Evolutionary conservation across 2,329 filamentous ascomycete species (phyloP).

Genomic region (Fusarium camptoceras): DNA sequence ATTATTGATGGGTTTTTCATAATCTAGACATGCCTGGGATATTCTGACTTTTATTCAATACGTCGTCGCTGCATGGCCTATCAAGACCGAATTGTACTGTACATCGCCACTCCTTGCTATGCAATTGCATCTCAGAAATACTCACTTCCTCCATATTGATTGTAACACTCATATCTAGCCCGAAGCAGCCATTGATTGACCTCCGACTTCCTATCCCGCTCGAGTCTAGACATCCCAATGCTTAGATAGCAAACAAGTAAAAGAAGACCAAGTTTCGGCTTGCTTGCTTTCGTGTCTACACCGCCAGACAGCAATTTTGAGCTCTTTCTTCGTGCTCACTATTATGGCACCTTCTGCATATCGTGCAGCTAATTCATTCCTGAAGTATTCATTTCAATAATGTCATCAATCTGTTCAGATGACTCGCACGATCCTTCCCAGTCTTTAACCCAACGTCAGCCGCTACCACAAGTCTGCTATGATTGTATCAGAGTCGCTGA

Average conservation of each 20-base stretch:
- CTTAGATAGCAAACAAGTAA: constrained; percentile 19
- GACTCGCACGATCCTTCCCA: constrained; percentile 68
- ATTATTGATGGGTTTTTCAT: neutral
- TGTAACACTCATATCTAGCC: neutral
- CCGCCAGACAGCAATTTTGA: neutral
- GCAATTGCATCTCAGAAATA: constrained; percentile 31
- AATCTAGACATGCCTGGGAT: neutral
- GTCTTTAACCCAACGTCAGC: constrained; percentile 54
- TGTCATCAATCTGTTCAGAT: constrained; percentile 65
- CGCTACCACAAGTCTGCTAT: constrained; percentile 43
- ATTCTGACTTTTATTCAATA: constrained; percentile 4
- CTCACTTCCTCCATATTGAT: constrained; percentile 15
- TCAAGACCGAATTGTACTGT: constrained; percentile 17
- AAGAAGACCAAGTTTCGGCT: constrained; percentile 7
- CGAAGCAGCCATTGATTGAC: constrained; percentile 5
- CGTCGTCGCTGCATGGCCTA: neutral
- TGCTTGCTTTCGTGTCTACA: constrained; percentile 15
- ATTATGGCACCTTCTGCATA: constrained; percentile 42
- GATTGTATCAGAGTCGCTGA: constrained; percentile 44
- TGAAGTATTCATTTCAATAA: constrained; percentile 60
- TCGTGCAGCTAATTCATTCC: constrained; percentile 56
- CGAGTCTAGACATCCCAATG: constrained; percentile 19
- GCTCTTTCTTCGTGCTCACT: constrained; percentile 1
- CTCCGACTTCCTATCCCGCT: constrained; percentile 12
- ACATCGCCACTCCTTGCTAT: constrained; percentile 48